These are phyloP conservation scores for Mycena rebaudengoi DNA, from an alignment of 768 basidiomycete genomes.

Conservation along the genomic window DNA sequence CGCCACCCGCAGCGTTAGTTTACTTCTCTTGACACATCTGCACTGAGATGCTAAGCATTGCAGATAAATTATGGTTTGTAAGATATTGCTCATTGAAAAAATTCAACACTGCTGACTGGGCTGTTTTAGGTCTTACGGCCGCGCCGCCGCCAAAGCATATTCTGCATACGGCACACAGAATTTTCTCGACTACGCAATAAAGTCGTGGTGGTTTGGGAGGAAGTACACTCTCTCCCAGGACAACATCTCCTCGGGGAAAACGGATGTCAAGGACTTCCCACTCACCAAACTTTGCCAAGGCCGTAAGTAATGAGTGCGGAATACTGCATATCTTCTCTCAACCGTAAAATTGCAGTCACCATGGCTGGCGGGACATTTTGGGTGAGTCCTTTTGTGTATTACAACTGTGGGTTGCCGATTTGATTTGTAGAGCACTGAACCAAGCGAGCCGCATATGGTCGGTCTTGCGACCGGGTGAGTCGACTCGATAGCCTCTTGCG, in stretches of 20 bases:
- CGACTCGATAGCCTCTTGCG: not conserved
- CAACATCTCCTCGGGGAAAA: not conserved
- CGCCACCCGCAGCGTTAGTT: too few species aligned
- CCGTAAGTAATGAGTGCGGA: not conserved
- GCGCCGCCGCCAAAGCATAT: slow-evolving; percentile 18
- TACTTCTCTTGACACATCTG: too few species aligned
- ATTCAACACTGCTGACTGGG: too few species aligned
- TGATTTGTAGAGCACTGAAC: not conserved
- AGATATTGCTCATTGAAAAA: not conserved
- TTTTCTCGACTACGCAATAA: slow-evolving; percentile 14
- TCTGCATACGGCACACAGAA: slow-evolving; percentile 6
- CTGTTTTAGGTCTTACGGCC: slow-evolving; percentile 21
- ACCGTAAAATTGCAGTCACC: not conserved
- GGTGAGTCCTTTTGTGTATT: not conserved
- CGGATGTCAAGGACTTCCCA: not conserved
- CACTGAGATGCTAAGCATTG: too few species aligned
- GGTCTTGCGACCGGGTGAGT: not conserved
- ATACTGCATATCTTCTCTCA: too few species aligned
- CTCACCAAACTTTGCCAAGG: not conserved
- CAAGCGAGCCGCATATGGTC: not conserved
- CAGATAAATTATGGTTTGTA: not conserved
- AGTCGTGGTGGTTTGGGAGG: slow-evolving; percentile 15
- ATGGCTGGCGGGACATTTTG: slow-evolving; percentile 11
- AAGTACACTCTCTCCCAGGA: slow-evolving; percentile 2
- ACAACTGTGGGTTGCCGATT: too few species aligned